Evolutionary conservation across 23 red algal species (phyloP), one percentile per base, ranked within the genome.

Genomic region (Chondrus crispus): DNA sequence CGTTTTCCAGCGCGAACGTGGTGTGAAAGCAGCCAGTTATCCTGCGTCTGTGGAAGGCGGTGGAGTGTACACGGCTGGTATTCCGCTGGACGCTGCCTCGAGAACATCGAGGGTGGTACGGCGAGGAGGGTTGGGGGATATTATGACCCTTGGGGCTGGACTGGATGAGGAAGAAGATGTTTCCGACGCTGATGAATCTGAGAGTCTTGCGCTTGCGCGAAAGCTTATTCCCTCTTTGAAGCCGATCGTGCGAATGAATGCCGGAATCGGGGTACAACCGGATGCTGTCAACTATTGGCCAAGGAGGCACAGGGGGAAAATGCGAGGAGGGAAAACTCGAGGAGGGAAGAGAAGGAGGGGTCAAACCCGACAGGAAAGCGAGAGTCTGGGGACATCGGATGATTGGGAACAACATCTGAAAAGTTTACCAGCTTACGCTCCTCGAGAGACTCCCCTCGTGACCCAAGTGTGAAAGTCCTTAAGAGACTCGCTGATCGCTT

Each of bases 11-110:
- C 22, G 62, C 26, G 63, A 95, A 68, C 57, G 79, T 16, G 87
- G 87, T 35, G 85, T 89, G 26, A 85, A 73, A 45, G 85, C 87
- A 58, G 93, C 85, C 36, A 88, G 79, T 68, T 95, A 94, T 53
- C 87, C 87, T 3, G 93, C 85, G 18, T 80, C 57, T 18, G 87
- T 95, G 53, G 85, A 86, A 18, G 84, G 89, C 85, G 91, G 91
- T 33, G 91, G 91, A 4, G 81, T 85, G 28, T 94, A 86, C 35
- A 94, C 91, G 8, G 91, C 82, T 3, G 91, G 83, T 26, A 81
- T 94, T 66, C 91, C 91, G 2, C 54, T 92, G 5, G 70, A 92
- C 26, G 74, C 57, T 32, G 74, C 88, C 2, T 33, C 40, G 20
- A 45, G 75, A 69, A 76, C 82, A 4, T 74, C 68, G 30, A 43